A percentile compares a stretch with the other conserved stretches of the same genome.
These are phyloP conservation scores for Cucurbita argyrosperma DNA, from an alignment of 306 rosid species.

Conservation along the genomic window DNA sequence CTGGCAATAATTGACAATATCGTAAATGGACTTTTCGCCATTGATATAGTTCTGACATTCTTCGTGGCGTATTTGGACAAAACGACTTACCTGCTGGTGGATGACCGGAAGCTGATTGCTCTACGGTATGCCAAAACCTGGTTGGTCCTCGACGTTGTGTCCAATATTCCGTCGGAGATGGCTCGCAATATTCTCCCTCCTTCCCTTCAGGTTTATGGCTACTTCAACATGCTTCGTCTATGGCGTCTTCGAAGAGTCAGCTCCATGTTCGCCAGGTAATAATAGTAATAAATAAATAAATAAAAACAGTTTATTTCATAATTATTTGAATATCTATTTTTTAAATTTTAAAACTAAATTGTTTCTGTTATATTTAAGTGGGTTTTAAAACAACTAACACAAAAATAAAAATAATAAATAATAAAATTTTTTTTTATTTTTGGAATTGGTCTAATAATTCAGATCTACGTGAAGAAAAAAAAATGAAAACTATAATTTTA, in stretches of 20 bases:
- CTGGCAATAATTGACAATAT: conserved; percentile 37
- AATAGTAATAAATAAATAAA: too few species aligned
- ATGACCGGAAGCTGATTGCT: conserved; percentile 31
- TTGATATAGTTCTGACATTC: conserved; percentile 57
- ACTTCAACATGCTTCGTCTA: conserved; percentile 59
- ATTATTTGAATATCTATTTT: too few species aligned
- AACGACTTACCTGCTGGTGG: conserved; percentile 34
- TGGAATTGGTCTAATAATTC: too few species aligned
- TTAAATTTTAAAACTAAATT: too few species aligned
- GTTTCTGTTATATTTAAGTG: too few species aligned
- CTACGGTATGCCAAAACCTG: conserved; percentile 41
- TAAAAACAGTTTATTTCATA: too few species aligned
- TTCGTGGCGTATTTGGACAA: conserved; percentile 65
- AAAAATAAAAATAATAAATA: too few species aligned
- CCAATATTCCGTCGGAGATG: conserved; percentile 46
- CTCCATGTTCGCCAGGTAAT: conserved; percentile 53
- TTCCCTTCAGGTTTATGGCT: conserved; percentile 32
- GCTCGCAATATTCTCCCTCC: conserved; percentile 20
- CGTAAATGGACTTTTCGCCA: conserved; percentile 39
- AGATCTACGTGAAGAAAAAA: too few species aligned
- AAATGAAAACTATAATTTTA: too few species aligned
- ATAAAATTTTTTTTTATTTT: too few species aligned
- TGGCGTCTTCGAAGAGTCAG: conserved; percentile 81
- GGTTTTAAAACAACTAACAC: too few species aligned
- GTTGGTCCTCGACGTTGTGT: conserved; percentile 46